These are phyloP conservation scores for Debaryomycetaceae sp. DNA, from an alignment of 1,139 yeast genomes.

Conservation along the genomic window DNA sequence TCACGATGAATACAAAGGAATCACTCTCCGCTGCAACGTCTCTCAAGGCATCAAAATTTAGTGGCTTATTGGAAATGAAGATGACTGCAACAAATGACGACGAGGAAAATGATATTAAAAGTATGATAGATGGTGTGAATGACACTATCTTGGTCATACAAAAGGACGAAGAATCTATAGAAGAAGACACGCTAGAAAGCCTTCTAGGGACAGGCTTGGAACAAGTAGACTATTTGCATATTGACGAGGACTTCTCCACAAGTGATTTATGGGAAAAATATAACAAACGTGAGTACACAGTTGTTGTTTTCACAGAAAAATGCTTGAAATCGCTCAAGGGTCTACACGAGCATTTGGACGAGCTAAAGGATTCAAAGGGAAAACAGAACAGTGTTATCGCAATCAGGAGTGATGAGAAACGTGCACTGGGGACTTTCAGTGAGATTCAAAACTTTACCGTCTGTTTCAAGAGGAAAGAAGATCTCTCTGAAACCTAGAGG, in stretches of 20 bases:
- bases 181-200: conserved; percentile 9
- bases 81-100: background rate
- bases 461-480: too few relatives aligned
- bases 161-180: background rate
- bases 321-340: background rate
- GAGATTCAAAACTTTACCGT: too few relatives aligned
- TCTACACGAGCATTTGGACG: background rate
- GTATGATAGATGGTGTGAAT: background rate
- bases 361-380: background rate
- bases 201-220: background rate
- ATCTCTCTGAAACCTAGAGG: too few relatives aligned
- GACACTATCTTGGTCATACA: background rate
- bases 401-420: too few relatives aligned
- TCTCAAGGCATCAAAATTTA: too few relatives aligned
- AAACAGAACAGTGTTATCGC: background rate
- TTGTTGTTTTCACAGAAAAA: background rate
- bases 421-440: too few relatives aligned
- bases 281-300: background rate
- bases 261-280: background rate
- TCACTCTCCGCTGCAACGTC: too few relatives aligned
- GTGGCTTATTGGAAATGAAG: background rate
- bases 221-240: background rate
- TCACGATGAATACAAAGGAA: too few relatives aligned
- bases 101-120: background rate
- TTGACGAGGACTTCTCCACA: background rate